Conservation (phyloP, 768 basidiomycete species). For the Xerocomellus amylosporus region DNA sequence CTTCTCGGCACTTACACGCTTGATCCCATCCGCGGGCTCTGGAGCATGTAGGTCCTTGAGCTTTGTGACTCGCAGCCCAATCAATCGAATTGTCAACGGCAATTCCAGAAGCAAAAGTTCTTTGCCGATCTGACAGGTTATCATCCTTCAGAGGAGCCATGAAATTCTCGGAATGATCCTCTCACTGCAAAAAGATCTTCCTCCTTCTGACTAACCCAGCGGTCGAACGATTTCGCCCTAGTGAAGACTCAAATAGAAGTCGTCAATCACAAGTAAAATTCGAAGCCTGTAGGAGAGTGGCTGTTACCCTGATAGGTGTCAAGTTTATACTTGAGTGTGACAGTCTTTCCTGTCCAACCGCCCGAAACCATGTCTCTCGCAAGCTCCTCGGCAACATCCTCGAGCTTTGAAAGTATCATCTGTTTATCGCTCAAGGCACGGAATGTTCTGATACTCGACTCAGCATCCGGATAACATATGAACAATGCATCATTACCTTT, state of each 20-base stretch:
- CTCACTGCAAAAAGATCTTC: slow-evolving; percentile 76
- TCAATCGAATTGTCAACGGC: slow-evolving; percentile 75
- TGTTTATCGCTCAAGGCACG: slow-evolving; percentile 59
- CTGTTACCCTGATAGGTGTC: slow-evolving; percentile 77
- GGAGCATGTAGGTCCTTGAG: slow-evolving; percentile 72
- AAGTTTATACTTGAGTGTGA: slow-evolving; percentile 91
- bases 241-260: slow-evolving; percentile 56
- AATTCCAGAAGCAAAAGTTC: slow-evolving; percentile 79
- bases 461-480: background rate
- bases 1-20: slow-evolving; percentile 52
- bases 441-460: slow-evolving; percentile 60
- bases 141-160: slow-evolving; percentile 1
- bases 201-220: slow-evolving; percentile 70
- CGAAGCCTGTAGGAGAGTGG: background rate
- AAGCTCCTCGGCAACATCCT: slow-evolving; percentile 78
- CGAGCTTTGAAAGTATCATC: slow-evolving; percentile 71
- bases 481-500: slow-evolving; percentile 49
- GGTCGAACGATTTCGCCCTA: slow-evolving; percentile 75
- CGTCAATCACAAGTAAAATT: slow-evolving; percentile 5
- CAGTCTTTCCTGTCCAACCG: slow-evolving; percentile 84
- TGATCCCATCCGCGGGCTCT: slow-evolving; percentile 56
- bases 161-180: background rate
- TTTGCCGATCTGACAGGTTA: slow-evolving; percentile 61
- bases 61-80: slow-evolving; percentile 87
- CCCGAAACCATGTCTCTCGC: slow-evolving; percentile 73